Evolutionary conservation across 2,329 filamentous ascomycete genomes (phyloP).

Genomic region (Penicillium vulpinum): DNA sequence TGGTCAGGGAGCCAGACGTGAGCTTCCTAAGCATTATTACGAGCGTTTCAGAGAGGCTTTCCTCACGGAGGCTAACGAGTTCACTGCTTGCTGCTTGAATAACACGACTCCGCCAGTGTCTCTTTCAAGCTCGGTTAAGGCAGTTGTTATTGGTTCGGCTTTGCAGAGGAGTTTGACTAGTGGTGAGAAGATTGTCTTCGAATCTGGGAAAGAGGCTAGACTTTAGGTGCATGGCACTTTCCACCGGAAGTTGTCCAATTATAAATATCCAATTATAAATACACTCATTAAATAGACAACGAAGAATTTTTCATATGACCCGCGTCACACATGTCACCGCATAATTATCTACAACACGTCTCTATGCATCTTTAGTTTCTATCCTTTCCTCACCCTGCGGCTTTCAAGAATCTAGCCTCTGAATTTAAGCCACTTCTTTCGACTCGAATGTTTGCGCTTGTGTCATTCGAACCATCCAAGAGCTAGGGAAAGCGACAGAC

Average conservation of each 20-base stretch:
- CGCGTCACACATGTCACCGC: not conserved
- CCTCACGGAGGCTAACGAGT: constrained; percentile 27
- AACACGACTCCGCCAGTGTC: constrained; percentile 1
- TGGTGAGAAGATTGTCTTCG: not conserved
- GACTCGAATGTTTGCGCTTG: no score
- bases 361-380: no score
- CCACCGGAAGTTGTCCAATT: not conserved
- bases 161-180: not conserved
- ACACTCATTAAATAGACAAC: not conserved
- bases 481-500: no score
- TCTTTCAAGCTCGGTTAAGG: not conserved
- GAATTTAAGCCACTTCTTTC: no score
- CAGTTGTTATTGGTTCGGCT: not conserved
- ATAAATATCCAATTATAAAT: no score
- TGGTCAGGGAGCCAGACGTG: constrained; percentile 21
- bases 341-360: no score
- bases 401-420: no score
- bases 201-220: not conserved
- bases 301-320: not conserved
- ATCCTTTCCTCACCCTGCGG: no score
- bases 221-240: not conserved
- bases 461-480: no score
- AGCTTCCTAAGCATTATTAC: constrained; percentile 26
- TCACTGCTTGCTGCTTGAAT: constrained; percentile 17
- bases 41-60: constrained; percentile 31